Percentiles rank a stretch among this genome's conserved stretches.
phyloP scores from a whole-genome alignment of 805 yeast genomes.

The Candida chauliodis region DNA sequence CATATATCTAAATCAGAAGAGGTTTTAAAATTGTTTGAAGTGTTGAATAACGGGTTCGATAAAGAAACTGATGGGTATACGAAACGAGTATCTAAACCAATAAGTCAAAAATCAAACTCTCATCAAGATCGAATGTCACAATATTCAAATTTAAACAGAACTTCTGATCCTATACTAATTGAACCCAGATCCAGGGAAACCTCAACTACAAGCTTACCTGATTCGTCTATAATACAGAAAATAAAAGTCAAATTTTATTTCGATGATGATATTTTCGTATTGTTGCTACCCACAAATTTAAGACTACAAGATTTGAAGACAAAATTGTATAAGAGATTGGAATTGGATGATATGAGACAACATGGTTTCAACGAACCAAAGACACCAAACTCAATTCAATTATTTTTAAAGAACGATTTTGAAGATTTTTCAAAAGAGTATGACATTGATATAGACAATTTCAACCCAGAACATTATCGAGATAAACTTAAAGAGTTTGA shows the following conservation, averaged over 20 bases:
- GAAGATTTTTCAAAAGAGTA: slow-evolving; percentile 36
- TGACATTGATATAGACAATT: slow-evolving; percentile 24
- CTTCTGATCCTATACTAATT: slow-evolving; percentile 9
- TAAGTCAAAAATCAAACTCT: slow-evolving; percentile 38
- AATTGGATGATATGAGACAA: slow-evolving; percentile 29
- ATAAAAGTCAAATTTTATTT: slow-evolving; percentile 71
- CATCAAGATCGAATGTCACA: slow-evolving; percentile 53
- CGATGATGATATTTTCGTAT: slow-evolving; percentile 78
- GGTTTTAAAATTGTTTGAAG: slow-evolving; percentile 68
- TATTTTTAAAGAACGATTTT: slow-evolving; percentile 40
- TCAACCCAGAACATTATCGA: slow-evolving; percentile 21
- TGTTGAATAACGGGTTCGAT: slow-evolving; percentile 59
- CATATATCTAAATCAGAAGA: slow-evolving; percentile 69
- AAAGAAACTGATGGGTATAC: slow-evolving; percentile 35
- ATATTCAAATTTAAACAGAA: slow-evolving; percentile 33
- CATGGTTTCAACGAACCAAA: slow-evolving; percentile 12
- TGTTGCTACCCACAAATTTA: slow-evolving; percentile 49
- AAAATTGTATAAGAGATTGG: slow-evolving; percentile 48
- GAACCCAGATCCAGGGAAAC: slow-evolving; percentile 14
- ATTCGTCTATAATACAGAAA: slow-evolving; percentile 26
- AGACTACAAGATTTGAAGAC: slow-evolving; percentile 46
- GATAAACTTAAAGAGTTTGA: slow-evolving; percentile 30
- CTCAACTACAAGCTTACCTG: slow-evolving; percentile 17
- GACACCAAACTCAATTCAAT: slow-evolving; percentile 19
- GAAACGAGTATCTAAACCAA: slow-evolving; percentile 30